phyloP scores from a whole-genome alignment of 164 flowering plant genomes.

The Piper longum region DNA sequence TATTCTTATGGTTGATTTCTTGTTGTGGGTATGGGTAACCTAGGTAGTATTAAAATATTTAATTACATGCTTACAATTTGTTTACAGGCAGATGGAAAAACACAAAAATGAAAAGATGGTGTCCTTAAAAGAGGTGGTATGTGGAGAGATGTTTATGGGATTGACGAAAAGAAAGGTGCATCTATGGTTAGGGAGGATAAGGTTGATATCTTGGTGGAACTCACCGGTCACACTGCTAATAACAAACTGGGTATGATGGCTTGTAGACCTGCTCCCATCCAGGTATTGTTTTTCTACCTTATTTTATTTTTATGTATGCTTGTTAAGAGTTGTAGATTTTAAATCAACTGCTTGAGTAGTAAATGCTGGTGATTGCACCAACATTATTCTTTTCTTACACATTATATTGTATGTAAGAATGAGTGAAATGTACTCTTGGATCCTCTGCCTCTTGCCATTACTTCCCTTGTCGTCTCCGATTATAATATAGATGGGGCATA shows the following conservation, averaged over 20 bases:
- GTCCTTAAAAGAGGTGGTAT: conserved; percentile 76
- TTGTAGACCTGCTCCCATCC: conserved; percentile 90
- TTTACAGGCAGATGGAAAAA: conserved; percentile 90
- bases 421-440: too few species aligned
- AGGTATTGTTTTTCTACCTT: conserved; percentile 33
- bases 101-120: conserved; percentile 61
- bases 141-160: conserved; percentile 95
- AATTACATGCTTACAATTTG: background rate
- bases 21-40: too few species aligned
- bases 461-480: too few species aligned
- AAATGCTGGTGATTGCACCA: too few species aligned
- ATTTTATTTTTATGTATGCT: background rate
- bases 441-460: too few species aligned
- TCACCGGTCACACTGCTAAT: conserved; percentile 97
- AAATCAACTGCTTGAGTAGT: background rate
- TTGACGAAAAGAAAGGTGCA: conserved; percentile 94
- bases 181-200: conserved; percentile 87
- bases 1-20: too few species aligned
- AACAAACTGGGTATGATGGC: conserved; percentile 96
- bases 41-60: too few species aligned
- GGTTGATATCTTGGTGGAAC: conserved; percentile 92
- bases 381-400: too few species aligned
- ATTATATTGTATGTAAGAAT: too few species aligned
- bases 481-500: too few species aligned
- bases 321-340: background rate